Evolutionary conservation across 2,329 filamentous ascomycete genomes (phyloP).

Genomic region (Clonostachys rhizophaga): DNA sequence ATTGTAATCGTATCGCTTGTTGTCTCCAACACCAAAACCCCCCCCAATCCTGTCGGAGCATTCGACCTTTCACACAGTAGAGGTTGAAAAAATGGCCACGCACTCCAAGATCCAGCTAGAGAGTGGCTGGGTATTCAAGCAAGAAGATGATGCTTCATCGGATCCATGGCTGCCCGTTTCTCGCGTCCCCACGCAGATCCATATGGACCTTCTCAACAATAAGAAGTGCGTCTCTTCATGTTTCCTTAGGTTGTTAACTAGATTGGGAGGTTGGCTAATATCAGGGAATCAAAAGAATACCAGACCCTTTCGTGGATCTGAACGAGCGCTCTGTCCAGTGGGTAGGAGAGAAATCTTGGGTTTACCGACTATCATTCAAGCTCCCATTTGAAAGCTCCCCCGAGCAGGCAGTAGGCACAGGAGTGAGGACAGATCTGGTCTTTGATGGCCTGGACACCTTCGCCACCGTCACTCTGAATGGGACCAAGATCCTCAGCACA

Average conservation of each 20-base stretch:
- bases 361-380: constrained; percentile 39
- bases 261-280: not conserved
- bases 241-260: too few relatives aligned
- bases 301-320: constrained; percentile 54
- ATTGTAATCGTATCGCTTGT: too few relatives aligned
- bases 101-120: constrained; percentile 4
- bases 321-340: constrained; percentile 57
- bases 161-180: constrained; percentile 21
- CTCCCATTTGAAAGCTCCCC: constrained; percentile 6
- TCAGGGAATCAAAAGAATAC: constrained; percentile 20
- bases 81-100: too few relatives aligned
- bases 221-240: constrained; percentile 13
- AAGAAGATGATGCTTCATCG: constrained; percentile 3
- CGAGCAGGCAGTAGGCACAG: not conserved
- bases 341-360: constrained; percentile 59
- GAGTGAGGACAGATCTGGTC: constrained; percentile 34
- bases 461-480: constrained; percentile 53
- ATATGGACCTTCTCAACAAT: constrained; percentile 25
- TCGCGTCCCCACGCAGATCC: constrained; percentile 25
- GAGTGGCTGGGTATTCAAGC: constrained; percentile 11
- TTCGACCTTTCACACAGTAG: too few relatives aligned
- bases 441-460: constrained; percentile 64
- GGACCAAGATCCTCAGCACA: constrained; percentile 41
- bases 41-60: too few relatives aligned
- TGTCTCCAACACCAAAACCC: too few relatives aligned